phyloP scores from a whole-genome alignment of 2,329 filamentous ascomycete genomes.

The Fusarium subtropicale region DNA sequence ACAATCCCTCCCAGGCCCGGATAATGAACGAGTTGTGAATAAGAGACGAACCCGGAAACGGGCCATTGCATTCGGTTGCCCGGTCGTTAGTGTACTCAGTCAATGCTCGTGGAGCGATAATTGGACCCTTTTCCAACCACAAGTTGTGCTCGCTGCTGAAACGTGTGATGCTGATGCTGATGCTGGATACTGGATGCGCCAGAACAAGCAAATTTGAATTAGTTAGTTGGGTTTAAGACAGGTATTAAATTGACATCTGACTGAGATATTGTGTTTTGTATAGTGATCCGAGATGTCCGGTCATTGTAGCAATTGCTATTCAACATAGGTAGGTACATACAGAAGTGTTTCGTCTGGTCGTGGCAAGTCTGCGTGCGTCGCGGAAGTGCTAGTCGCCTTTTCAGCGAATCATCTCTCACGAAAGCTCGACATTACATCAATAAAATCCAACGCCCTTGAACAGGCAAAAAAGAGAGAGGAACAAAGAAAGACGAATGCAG shows the following conservation, averaged over 20 bases:
- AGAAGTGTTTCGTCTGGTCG: neutral
- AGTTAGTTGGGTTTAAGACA: neutral
- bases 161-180: neutral
- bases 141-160: conserved; percentile 1
- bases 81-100: conserved; percentile 20
- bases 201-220: neutral
- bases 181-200: neutral
- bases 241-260: too few species aligned
- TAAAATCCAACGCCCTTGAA: conserved; percentile 7
- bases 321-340: neutral
- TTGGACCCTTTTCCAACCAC: conserved; percentile 35
- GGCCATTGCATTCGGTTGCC: conserved; percentile 35
- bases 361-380: conserved; percentile 1
- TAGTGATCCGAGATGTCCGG: neutral
- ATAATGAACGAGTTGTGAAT: conserved; percentile 19
- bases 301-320: neutral
- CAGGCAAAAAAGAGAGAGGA: conserved; percentile 19
- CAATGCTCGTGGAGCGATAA: conserved; percentile 19
- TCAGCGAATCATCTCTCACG: conserved; percentile 13
- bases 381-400: neutral
- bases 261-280: neutral
- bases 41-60: conserved; percentile 27
- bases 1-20: conserved; percentile 24
- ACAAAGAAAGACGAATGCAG: conserved; percentile 7
- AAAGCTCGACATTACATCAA: conserved; percentile 19